Conservation (phyloP, 495 filamentous ascomycete genomes). For the Baudoinia panamericana region DNA sequence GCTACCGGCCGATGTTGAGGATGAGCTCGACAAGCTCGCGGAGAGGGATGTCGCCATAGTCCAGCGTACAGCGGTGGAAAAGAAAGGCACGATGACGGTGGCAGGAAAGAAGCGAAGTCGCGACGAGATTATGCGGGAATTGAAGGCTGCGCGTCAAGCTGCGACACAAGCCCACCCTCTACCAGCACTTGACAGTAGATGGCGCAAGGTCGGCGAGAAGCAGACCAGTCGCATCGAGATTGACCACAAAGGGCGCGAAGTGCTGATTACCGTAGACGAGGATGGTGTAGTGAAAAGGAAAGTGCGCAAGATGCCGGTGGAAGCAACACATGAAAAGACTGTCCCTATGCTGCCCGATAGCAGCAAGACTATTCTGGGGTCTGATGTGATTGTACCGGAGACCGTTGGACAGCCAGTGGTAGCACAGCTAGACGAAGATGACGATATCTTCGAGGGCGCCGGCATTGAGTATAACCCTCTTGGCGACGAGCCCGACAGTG, state of each 20-base stretch:
- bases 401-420: conserved; percentile 31
- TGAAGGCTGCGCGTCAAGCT: conserved; percentile 57
- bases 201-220: conserved; percentile 65
- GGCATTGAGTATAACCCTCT: conserved; percentile 81
- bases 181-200: conserved; percentile 51
- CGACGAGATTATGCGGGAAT: conserved; percentile 69
- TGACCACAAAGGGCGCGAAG: conserved; percentile 63
- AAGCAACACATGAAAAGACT: conserved; percentile 5
- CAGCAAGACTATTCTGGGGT: conserved; percentile 13
- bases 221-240: conserved; percentile 61
- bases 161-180: conserved; percentile 44
- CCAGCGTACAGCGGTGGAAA: conserved; percentile 46
- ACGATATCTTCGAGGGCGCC: conserved; percentile 76
- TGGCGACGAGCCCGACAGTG: conserved; percentile 41
- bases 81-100: conserved; percentile 62
- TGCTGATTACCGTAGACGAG: conserved; percentile 73
- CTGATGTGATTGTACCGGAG: conserved; percentile 48
- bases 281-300: conserved; percentile 83
- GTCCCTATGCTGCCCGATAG: conserved; percentile 11
- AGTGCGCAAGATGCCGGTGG: conserved; percentile 42
- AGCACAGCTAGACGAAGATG: conserved; percentile 42
- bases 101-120: conserved; percentile 57
- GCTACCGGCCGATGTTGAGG: conserved; percentile 47
- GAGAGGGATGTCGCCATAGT: conserved; percentile 47
- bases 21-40: conserved; percentile 63